phyloP scores from a whole-genome alignment of 1,139 yeast genomes.

The Magnusiomyces magnusii region DNA sequence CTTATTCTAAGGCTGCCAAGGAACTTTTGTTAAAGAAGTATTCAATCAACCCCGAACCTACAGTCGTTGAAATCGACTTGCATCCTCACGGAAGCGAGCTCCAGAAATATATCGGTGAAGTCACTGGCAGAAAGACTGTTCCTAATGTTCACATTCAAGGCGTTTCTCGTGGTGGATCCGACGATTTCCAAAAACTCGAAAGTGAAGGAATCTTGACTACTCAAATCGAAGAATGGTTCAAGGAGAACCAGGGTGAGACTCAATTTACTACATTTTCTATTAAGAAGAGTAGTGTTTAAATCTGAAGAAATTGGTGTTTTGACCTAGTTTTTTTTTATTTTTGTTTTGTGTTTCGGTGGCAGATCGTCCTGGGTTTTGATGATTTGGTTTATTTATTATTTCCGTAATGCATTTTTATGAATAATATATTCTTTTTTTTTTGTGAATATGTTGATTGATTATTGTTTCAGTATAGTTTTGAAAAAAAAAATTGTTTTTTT shows the following conservation, averaged over 20 bases:
- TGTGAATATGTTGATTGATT: no score
- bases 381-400: no score
- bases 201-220: background rate
- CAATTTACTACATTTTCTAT: background rate
- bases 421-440: no score
- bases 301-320: no score
- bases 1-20: conserved; percentile 67
- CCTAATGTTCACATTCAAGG: conserved; percentile 88
- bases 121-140: conserved; percentile 87
- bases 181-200: conserved; percentile 54
- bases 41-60: conserved; percentile 62
- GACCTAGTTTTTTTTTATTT: no score
- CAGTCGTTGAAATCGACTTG: conserved; percentile 72
- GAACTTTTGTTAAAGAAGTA: conserved; percentile 55
- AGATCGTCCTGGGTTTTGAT: no score
- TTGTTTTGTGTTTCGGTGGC: no score
- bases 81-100: conserved; percentile 64
- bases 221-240: background rate
- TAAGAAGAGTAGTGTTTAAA: no score
- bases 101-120: conserved; percentile 65
- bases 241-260: background rate
- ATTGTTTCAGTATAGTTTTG: no score
- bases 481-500: no score
- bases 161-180: conserved; percentile 85
- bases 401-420: no score